Conservation (phyloP, 1,284 basidiomycete genomes). For the Cryptococcus deneoformans region DNA sequence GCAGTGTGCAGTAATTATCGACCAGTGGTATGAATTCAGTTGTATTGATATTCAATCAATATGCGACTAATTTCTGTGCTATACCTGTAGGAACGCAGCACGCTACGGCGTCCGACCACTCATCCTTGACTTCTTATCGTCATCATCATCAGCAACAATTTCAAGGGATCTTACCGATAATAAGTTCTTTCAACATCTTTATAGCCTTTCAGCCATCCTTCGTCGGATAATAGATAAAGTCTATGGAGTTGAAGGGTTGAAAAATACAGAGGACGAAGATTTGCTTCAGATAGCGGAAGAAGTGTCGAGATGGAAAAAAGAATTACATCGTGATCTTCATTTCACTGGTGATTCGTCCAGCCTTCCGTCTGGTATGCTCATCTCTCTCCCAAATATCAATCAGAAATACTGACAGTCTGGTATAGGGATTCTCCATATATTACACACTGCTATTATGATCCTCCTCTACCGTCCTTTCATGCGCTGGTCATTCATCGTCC, state of each 20-base stretch:
- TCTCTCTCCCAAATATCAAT: not conserved
- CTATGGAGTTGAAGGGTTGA: slow-evolving; percentile 22
- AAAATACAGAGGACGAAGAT: slow-evolving; percentile 8
- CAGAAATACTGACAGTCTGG: not conserved
- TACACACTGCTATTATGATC: slow-evolving; percentile 17
- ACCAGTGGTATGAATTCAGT: slow-evolving; percentile 18
- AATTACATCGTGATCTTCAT: slow-evolving; percentile 8
- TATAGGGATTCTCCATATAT: slow-evolving; percentile 22
- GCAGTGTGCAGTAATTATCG: slow-evolving; percentile 22
- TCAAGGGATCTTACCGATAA: not conserved
- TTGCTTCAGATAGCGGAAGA: slow-evolving; percentile 13
- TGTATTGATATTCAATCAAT: not conserved
- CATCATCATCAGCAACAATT: too few relatives aligned
- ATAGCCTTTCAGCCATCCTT: slow-evolving; percentile 12
- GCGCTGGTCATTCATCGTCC: slow-evolving; percentile 32
- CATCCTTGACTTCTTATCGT: not conserved
- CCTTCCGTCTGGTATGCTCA: slow-evolving; percentile 14
- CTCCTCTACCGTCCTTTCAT: slow-evolving; percentile 31
- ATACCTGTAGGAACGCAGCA: slow-evolving; percentile 18
- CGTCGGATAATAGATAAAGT: slow-evolving; percentile 11
- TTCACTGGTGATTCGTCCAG: slow-evolving; percentile 17
- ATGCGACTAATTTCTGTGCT: not conserved
- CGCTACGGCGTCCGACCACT: slow-evolving; percentile 16
- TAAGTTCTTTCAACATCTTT: slow-evolving; percentile 17
- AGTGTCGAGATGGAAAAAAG: slow-evolving; percentile 16